phyloP scores from a whole-genome alignment of 768 basidiomycete species.

The Mycena pura region DNA sequence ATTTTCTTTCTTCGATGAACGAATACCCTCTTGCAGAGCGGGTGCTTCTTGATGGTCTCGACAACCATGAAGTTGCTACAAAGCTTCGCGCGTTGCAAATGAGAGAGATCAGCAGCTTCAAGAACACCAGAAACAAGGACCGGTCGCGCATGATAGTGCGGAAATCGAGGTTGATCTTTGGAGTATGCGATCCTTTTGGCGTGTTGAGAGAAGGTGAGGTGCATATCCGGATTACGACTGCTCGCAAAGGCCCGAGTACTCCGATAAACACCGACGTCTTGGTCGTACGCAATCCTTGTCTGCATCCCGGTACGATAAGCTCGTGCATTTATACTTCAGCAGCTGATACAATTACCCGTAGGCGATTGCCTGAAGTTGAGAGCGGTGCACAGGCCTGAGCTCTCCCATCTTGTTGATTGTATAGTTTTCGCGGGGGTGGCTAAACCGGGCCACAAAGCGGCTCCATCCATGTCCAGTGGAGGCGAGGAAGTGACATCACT shows the following conservation, averaged over 20 bases:
- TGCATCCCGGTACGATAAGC: slow-evolving; percentile 60
- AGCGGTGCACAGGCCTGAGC: slow-evolving; percentile 55
- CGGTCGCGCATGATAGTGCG: slow-evolving; percentile 67
- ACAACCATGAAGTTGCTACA: slow-evolving; percentile 46
- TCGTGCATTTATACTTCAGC: background rate
- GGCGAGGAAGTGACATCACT: slow-evolving; percentile 24
- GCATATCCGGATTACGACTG: slow-evolving; percentile 61
- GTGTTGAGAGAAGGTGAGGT: slow-evolving; percentile 70
- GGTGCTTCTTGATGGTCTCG: slow-evolving; percentile 61
- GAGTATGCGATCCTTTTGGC: slow-evolving; percentile 71
- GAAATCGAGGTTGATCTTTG: slow-evolving; percentile 67
- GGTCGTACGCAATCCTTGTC: slow-evolving; percentile 71
- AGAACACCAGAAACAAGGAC: slow-evolving; percentile 57
- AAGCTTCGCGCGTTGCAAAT: slow-evolving; percentile 53
- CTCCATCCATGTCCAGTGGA: slow-evolving; percentile 75
- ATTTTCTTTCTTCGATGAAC: slow-evolving; percentile 60
- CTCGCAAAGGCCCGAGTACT: slow-evolving; percentile 58
- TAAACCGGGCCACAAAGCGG: slow-evolving; percentile 61
- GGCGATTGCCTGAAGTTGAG: slow-evolving; percentile 72
- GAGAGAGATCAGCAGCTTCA: slow-evolving; percentile 56
- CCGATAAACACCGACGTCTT: slow-evolving; percentile 67
- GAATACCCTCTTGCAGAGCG: slow-evolving; percentile 57
- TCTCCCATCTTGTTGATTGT: slow-evolving; percentile 69
- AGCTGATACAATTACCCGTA: slow-evolving; percentile 22
- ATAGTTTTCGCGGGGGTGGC: slow-evolving; percentile 70